Percentiles rank a stretch among this genome's conserved stretches.
These are phyloP conservation scores for Termitomyces sp. DNA, from an alignment of 768 basidiomycete species.

Conservation along the genomic window DNA sequence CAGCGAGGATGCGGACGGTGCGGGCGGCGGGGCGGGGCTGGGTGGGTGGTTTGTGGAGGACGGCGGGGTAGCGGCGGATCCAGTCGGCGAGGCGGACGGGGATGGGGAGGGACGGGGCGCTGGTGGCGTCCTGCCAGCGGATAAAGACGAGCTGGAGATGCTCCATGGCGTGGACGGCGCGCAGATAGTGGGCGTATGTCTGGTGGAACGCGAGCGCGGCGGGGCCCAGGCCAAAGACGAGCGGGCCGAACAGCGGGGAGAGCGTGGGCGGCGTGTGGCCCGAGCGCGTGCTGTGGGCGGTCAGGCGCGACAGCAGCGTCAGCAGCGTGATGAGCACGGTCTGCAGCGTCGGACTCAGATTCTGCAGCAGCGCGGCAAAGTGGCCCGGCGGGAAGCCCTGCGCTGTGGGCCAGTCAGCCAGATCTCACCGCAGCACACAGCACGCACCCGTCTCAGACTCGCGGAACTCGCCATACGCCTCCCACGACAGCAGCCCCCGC, in stretches of 20 bases:
- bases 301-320: conserved; percentile 76
- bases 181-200: conserved; percentile 64
- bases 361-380: conserved; percentile 65
- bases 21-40: conserved; percentile 75
- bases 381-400: conserved; percentile 67
- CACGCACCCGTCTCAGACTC: conserved; percentile 75
- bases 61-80: conserved; percentile 86
- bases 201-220: conserved; percentile 47
- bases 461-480: conserved; percentile 78
- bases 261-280: conserved; percentile 91
- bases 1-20: conserved; percentile 72
- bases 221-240: conserved; percentile 79
- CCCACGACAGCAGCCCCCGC: conserved; percentile 85
- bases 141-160: conserved; percentile 91
- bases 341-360: conserved; percentile 50
- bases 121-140: conserved; percentile 67
- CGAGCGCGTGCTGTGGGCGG: conserved; percentile 78
- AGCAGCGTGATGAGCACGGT: conserved; percentile 68
- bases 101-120: conserved; percentile 60
- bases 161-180: conserved; percentile 84
- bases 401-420: conserved; percentile 31
- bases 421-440: too few species aligned
- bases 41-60: conserved; percentile 38
- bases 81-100: conserved; percentile 88
- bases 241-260: conserved; percentile 84